These are phyloP conservation scores for Brachypodium distachyon DNA, from an alignment of 202 grass and related monocot species.

Conservation along the genomic window DNA sequence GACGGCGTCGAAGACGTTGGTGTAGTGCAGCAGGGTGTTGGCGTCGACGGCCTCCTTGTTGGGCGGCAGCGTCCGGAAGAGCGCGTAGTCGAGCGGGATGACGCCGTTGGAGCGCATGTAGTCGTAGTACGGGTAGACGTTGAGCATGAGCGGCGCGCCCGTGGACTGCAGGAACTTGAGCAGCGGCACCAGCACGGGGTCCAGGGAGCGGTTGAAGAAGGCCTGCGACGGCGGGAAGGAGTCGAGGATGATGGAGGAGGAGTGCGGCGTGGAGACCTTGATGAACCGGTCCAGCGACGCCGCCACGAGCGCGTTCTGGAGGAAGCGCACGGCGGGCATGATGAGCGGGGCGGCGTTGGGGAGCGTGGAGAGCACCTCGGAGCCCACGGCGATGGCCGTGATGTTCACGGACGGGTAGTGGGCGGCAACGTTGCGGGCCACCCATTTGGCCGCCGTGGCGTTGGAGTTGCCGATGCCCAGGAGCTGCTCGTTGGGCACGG, in stretches of 20 bases:
- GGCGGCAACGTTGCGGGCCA: conserved; percentile 66
- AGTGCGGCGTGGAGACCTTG: conserved; percentile 86
- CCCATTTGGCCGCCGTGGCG: conserved; percentile 87
- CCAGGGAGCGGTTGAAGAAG: conserved; percentile 96
- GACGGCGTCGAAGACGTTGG: conserved; percentile 88
- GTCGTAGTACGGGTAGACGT: conserved; percentile 98
- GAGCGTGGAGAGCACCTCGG: conserved; percentile 72
- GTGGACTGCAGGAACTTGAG: conserved; percentile 88
- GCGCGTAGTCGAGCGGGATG: conserved; percentile 87
- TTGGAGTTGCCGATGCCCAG: conserved; percentile 90
- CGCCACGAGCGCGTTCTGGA: conserved; percentile 92
- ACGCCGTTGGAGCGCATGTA: conserved; percentile 98
- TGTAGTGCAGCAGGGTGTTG: conserved; percentile 97
- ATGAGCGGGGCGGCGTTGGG: conserved; percentile 67
- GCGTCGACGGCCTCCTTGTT: conserved; percentile 99
- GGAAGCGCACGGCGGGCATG: conserved; percentile 75
- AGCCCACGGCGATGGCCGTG: conserved; percentile 81
- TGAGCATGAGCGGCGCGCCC: conserved; percentile 76
- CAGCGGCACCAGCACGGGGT: conserved; percentile 56
- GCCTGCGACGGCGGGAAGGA: conserved; percentile 96
- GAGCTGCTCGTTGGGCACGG: conserved; percentile 96
- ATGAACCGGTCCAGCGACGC: conserved; percentile 75
- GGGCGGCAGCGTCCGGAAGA: conserved; percentile 83
- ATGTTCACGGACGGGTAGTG: conserved; percentile 85
- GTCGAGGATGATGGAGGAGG: conserved; percentile 96